Percentiles rank a stretch among this genome's conserved stretches.
phyloP scores from a whole-genome alignment of 164 flowering plant species.

The Umbilicus rupestris region DNA sequence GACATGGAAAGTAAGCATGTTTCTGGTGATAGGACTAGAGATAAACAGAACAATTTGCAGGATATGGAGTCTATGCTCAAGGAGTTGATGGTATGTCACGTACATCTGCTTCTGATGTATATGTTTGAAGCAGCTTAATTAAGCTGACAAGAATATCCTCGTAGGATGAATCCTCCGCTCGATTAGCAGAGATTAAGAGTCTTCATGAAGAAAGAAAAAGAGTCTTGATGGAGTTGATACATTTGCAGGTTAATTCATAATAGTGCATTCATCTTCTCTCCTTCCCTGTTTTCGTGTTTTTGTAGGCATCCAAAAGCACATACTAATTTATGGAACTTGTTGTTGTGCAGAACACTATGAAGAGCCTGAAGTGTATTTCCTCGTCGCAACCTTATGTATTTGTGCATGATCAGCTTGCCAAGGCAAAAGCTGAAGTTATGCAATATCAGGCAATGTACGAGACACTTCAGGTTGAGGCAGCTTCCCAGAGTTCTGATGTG shows the following conservation, averaged over 20 bases:
- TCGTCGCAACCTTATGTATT: constrained; percentile 49
- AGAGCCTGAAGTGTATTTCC: constrained; percentile 51
- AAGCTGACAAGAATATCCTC: constrained; percentile 12
- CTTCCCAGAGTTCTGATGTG: constrained; percentile 21
- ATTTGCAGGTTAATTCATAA: constrained; percentile 49
- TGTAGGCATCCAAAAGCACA: background rate
- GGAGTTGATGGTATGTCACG: constrained; percentile 48
- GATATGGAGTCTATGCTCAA: constrained; percentile 66
- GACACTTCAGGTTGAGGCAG: constrained; percentile 91
- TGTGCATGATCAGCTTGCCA: constrained; percentile 58
- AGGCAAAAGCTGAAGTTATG: constrained; percentile 59
- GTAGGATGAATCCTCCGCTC: constrained; percentile 58
- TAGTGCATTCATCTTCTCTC: background rate
- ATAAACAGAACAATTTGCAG: constrained; percentile 63
- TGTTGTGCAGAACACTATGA: constrained; percentile 54
- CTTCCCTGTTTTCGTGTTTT: background rate
- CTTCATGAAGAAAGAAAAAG: constrained; percentile 66
- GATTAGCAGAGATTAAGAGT: constrained; percentile 43
- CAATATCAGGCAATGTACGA: constrained; percentile 46
- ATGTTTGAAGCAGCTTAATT: constrained; percentile 5
- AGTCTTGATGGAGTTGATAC: constrained; percentile 39
- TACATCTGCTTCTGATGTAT: constrained; percentile 7
- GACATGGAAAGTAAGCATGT: constrained; percentile 43
- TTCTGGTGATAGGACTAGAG: constrained; percentile 45
- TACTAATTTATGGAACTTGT: constrained; percentile 4